A percentile compares a stretch with the other conserved stretches of the same genome.
These are phyloP conservation scores for Candida sp. DNA, from an alignment of 1,139 yeast genomes.

Conservation along the genomic window DNA sequence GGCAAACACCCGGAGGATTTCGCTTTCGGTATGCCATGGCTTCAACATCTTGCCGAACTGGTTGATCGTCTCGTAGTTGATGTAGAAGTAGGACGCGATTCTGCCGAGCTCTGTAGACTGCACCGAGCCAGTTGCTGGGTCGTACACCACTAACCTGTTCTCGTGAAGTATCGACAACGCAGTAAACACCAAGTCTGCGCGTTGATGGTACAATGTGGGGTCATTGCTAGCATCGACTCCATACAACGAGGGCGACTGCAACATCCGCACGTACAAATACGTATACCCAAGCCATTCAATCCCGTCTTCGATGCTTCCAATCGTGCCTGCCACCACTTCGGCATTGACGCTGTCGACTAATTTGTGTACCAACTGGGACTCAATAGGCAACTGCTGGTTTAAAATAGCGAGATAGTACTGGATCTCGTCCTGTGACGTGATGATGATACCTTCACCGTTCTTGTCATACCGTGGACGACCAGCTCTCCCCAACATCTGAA, in stretches of 20 bases:
- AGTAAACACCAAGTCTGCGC: slow-evolving; percentile 76
- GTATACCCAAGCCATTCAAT: slow-evolving; percentile 81
- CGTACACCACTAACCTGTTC: slow-evolving; percentile 63
- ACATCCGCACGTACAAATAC: slow-evolving; percentile 83
- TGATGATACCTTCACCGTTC: slow-evolving; percentile 93
- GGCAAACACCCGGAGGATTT: slow-evolving; percentile 77
- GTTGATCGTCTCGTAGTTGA: slow-evolving; percentile 71
- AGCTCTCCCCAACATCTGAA: slow-evolving; percentile 97
- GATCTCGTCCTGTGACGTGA: slow-evolving; percentile 84
- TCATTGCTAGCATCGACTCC: slow-evolving; percentile 74
- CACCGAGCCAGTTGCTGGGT: slow-evolving; percentile 46
- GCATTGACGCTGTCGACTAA: slow-evolving; percentile 84
- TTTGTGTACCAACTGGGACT: slow-evolving; percentile 78
- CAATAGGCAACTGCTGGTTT: slow-evolving; percentile 92
- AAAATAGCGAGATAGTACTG: slow-evolving; percentile 88
- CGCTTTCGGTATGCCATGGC: slow-evolving; percentile 72
- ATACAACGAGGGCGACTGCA: slow-evolving; percentile 71
- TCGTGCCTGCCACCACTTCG: slow-evolving; percentile 78
- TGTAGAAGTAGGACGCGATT: slow-evolving; percentile 88
- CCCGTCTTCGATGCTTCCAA: slow-evolving; percentile 66
- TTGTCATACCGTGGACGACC: slow-evolving; percentile 96
- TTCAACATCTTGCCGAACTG: slow-evolving; percentile 64
- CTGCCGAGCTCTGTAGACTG: slow-evolving; percentile 78
- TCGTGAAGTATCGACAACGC: slow-evolving; percentile 65
- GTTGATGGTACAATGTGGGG: slow-evolving; percentile 35